These are phyloP conservation scores for Crassisporium funariophilum DNA, from an alignment of 768 basidiomycete genomes.

Conservation along the genomic window DNA sequence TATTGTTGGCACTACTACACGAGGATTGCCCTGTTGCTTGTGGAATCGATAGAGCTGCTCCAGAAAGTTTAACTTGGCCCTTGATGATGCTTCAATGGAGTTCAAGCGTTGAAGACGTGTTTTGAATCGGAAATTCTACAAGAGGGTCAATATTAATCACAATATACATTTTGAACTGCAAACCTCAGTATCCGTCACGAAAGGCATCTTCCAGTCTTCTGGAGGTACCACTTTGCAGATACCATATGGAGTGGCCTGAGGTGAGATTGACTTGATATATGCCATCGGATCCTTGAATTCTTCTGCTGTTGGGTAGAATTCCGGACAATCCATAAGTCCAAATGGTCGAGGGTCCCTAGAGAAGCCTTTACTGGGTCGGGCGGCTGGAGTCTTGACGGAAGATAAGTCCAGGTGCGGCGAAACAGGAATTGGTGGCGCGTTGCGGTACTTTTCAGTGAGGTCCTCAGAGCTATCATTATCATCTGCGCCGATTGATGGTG, in stretches of 20 bases:
- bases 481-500: constrained; percentile 55
- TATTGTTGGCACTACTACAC: constrained; percentile 91
- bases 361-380: constrained; percentile 41
- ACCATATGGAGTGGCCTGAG: constrained; percentile 72
- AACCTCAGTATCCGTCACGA: constrained; percentile 93
- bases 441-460: constrained; percentile 50
- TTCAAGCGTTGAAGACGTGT: constrained; percentile 94
- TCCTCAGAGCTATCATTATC: constrained; percentile 51
- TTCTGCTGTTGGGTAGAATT: constrained; percentile 84
- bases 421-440: constrained; percentile 62
- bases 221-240: constrained; percentile 98
- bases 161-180: constrained; percentile 29
- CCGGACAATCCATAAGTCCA: constrained; percentile 86
- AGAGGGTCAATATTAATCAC: constrained; percentile 30
- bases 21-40: constrained; percentile 89
- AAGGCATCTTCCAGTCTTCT: constrained; percentile 92
- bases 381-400: constrained; percentile 68
- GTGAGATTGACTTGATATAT: constrained; percentile 84
- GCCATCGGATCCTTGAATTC: constrained; percentile 94
- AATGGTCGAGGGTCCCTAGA: constrained; percentile 67
- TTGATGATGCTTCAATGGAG: constrained; percentile 94
- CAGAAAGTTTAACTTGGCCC: constrained; percentile 96
- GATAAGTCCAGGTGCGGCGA: constrained; percentile 65
- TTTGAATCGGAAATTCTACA: constrained; percentile 89
- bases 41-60: constrained; percentile 97